These are phyloP conservation scores for Gnomoniopsis sp. DNA, from an alignment of 2,329 filamentous ascomycete genomes.

Conservation along the genomic window DNA sequence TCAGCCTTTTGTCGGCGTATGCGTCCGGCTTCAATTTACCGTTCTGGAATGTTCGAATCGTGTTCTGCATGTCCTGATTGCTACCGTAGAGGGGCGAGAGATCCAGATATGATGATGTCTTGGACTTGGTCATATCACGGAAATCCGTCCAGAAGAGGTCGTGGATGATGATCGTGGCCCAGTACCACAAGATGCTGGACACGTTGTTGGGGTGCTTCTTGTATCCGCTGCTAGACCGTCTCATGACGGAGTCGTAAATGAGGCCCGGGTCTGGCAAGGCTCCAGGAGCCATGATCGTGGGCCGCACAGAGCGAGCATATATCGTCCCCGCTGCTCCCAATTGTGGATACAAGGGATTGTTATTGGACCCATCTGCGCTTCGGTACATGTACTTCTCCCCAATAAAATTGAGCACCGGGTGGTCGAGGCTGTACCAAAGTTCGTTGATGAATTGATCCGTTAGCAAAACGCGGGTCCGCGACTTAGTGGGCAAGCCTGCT, in stretches of 20 bases:
- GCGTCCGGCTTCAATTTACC: constrained; percentile 70
- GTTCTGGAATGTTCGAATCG: constrained; percentile 65
- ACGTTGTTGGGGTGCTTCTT: constrained; percentile 67
- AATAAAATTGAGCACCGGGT: constrained; percentile 66
- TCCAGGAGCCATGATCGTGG: constrained; percentile 55
- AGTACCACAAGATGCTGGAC: constrained; percentile 69
- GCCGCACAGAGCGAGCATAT: constrained; percentile 63
- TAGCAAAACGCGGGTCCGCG: constrained; percentile 57
- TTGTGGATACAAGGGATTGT: constrained; percentile 64
- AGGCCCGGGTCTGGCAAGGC: constrained; percentile 64
- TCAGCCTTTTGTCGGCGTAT: constrained; percentile 67
- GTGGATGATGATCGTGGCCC: constrained; percentile 71
- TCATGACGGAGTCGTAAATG: constrained; percentile 63
- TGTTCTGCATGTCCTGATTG: constrained; percentile 62
- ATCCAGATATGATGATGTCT: constrained; percentile 71
- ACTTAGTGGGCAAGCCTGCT: constrained; percentile 59
- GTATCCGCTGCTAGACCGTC: constrained; percentile 39
- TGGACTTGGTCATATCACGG: constrained; percentile 54
- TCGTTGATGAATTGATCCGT: constrained; percentile 66
- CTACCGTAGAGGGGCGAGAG: constrained; percentile 69
- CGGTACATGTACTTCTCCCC: constrained; percentile 63
- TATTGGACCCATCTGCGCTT: constrained; percentile 67
- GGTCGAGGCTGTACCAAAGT: constrained; percentile 69
- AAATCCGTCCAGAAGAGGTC: constrained; percentile 68
- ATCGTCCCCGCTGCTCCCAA: constrained; percentile 65